phyloP scores from a whole-genome alignment of 2,329 filamentous ascomycete species.

The Colletotrichum spinosum region DNA sequence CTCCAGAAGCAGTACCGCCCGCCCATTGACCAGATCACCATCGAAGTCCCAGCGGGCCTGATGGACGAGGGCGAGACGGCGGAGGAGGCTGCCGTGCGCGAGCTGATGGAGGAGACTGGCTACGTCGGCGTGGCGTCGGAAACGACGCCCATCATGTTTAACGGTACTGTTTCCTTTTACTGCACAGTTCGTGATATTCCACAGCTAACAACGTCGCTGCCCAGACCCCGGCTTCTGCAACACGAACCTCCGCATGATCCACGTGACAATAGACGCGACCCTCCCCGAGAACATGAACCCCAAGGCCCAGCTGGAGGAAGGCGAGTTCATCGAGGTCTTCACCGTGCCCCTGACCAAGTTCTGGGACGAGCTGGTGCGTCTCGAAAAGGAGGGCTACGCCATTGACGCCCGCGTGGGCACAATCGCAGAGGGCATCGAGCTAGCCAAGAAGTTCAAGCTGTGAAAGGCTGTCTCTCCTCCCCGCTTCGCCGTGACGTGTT shows the following conservation, averaged over 20 bases:
- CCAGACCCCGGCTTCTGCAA: constrained; percentile 73
- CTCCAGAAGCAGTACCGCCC: constrained; percentile 77
- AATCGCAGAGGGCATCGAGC: constrained; percentile 81
- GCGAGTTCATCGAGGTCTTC: constrained; percentile 86
- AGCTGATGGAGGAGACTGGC: constrained; percentile 75
- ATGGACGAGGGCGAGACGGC: constrained; percentile 72
- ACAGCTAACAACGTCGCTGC: background rate
- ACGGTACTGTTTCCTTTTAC: constrained; percentile 52
- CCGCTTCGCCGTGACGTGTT: too few relatives aligned
- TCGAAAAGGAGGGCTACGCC: constrained; percentile 79
- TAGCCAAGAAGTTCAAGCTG: constrained; percentile 69
- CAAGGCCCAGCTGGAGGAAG: constrained; percentile 78
- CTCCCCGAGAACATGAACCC: constrained; percentile 76
- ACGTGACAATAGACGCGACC: constrained; percentile 78
- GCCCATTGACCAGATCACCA: constrained; percentile 67
- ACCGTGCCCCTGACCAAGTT: constrained; percentile 72
- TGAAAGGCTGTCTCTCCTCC: constrained; percentile 35
- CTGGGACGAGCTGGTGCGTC: constrained; percentile 73
- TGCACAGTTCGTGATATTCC: background rate
- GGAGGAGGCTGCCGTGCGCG: constrained; percentile 71
- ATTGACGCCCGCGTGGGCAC: constrained; percentile 85
- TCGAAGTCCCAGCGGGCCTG: constrained; percentile 74
- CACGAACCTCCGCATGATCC: constrained; percentile 76
- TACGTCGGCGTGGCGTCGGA: constrained; percentile 67
- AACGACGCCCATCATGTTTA: constrained; percentile 75